A percentile compares a stretch with the other conserved stretches of the same genome.
phyloP scores from a whole-genome alignment of 768 basidiomycete genomes.

The Fibroporia radiculosa region DNA sequence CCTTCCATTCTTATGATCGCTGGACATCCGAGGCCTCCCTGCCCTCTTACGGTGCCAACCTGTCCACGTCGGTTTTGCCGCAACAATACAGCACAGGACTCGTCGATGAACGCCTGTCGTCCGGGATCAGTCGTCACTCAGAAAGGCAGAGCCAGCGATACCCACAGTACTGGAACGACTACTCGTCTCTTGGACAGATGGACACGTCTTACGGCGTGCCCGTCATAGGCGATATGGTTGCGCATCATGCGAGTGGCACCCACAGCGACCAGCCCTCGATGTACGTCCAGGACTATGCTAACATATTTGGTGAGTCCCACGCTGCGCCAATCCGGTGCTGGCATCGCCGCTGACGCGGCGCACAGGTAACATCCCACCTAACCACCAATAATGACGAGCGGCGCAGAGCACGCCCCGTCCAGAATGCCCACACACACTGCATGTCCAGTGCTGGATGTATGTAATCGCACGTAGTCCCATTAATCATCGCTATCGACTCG shows the following conservation, averaged over 20 bases:
- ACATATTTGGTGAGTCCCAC: constrained; percentile 20
- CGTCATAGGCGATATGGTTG: constrained; percentile 18
- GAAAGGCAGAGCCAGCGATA: constrained; percentile 20
- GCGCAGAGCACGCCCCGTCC: not conserved
- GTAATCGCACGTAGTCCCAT: constrained; percentile 3
- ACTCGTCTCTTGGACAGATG: constrained; percentile 25
- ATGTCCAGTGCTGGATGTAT: too few species aligned
- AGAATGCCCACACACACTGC: not conserved
- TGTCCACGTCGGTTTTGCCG: constrained; percentile 69
- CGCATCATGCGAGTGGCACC: constrained; percentile 3
- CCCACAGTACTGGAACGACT: constrained; percentile 31
- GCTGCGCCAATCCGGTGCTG: not conserved
- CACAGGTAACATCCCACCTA: constrained; percentile 14
- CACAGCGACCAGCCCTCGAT: constrained; percentile 14
- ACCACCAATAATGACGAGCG: constrained; percentile 6
- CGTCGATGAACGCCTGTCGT: constrained; percentile 36
- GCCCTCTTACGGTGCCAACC: constrained; percentile 33
- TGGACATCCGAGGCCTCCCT: constrained; percentile 31
- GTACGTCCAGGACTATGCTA: constrained; percentile 20
- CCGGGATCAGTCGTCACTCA: constrained; percentile 9
- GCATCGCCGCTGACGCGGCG: not conserved
- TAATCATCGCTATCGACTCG: constrained; percentile 9
- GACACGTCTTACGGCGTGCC: constrained; percentile 23
- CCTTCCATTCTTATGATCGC: constrained; percentile 35
- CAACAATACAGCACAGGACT: constrained; percentile 72